Conservation (phyloP, 2,329 filamentous ascomycete genomes). For the Seiridium unicorne region DNA sequence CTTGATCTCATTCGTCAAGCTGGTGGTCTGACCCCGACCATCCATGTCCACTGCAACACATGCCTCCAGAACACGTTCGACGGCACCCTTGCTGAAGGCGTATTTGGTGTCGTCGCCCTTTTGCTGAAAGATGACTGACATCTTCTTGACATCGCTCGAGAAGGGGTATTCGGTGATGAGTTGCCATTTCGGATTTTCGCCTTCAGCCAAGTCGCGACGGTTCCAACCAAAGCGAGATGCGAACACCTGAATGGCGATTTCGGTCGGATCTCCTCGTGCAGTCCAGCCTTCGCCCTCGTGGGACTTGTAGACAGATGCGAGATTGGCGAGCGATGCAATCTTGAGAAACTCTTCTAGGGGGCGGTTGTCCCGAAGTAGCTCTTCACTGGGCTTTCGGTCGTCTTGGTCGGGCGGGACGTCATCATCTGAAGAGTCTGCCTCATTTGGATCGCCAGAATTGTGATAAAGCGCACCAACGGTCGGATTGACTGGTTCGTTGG, state of each 20-base stretch:
- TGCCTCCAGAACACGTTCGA: slow-evolving; percentile 63
- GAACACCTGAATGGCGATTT: slow-evolving; percentile 72
- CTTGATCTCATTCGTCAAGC: slow-evolving; percentile 46
- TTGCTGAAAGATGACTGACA: slow-evolving; percentile 64
- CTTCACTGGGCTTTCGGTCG: slow-evolving; percentile 18
- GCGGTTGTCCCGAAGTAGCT: slow-evolving; percentile 40
- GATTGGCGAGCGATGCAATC: slow-evolving; percentile 57
- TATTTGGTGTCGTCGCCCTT: slow-evolving; percentile 29
- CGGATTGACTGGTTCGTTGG: slow-evolving; percentile 57
- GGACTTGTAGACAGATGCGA: slow-evolving; percentile 44
- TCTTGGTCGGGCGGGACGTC: slow-evolving; percentile 1
- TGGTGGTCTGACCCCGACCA: slow-evolving; percentile 26
- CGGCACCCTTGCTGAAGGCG: slow-evolving; percentile 61
- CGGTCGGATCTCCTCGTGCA: slow-evolving; percentile 64
- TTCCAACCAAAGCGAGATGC: slow-evolving; percentile 65
- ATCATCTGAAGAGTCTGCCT: slow-evolving; percentile 21
- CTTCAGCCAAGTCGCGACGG: slow-evolving; percentile 45
- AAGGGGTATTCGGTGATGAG: slow-evolving; percentile 68
- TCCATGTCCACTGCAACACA: slow-evolving; percentile 45
- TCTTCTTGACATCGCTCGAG: slow-evolving; percentile 70
- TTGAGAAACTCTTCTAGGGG: slow-evolving; percentile 53
- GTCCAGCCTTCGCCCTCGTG: slow-evolving; percentile 48
- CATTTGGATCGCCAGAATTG: slow-evolving; percentile 30
- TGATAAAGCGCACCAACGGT: slow-evolving; percentile 47
- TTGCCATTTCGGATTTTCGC: slow-evolving; percentile 48